phyloP scores from a whole-genome alignment of 371 early-diverging fungal genomes.

The Apophysomyces ossiformis region DNA sequence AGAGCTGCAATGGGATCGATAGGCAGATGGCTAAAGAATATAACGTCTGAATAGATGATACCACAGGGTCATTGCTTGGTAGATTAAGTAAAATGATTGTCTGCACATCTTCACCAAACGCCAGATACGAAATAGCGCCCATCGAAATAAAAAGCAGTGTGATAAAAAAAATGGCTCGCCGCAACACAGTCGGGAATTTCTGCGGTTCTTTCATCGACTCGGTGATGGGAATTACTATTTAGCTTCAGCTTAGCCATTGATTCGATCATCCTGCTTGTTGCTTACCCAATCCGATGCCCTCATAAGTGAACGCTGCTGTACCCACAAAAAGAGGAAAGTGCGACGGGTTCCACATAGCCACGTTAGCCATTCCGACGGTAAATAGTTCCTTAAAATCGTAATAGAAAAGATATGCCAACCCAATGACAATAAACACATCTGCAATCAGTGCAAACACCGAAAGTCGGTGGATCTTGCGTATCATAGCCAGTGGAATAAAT shows the following conservation, averaged over 20 bases:
- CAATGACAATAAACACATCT: slow-evolving; percentile 84
- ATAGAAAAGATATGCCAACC: slow-evolving; percentile 77
- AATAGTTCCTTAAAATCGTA: slow-evolving; percentile 66
- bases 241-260: not conserved
- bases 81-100: slow-evolving; percentile 83
- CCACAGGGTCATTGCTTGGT: slow-evolving; percentile 66
- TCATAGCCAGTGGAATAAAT: slow-evolving; percentile 83
- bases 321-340: slow-evolving; percentile 84
- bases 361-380: slow-evolving; percentile 61
- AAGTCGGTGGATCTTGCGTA: slow-evolving; percentile 81
- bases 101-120: slow-evolving; percentile 79
- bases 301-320: slow-evolving; percentile 90
- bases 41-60: slow-evolving; percentile 71
- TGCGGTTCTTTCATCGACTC: slow-evolving; percentile 84
- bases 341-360: slow-evolving; percentile 67
- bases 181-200: slow-evolving; percentile 73
- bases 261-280: not conserved
- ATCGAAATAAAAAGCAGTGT: slow-evolving; percentile 74
- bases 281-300: slow-evolving; percentile 85
- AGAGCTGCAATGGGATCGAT: slow-evolving; percentile 83
- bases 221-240: slow-evolving; percentile 63
- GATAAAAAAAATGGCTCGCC: slow-evolving; percentile 68
- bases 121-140: slow-evolving; percentile 79
- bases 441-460: slow-evolving; percentile 83
- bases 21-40: slow-evolving; percentile 89